Evolutionary conservation across 1,284 basidiomycete genomes (phyloP).

Genomic region (Phlebopus sp.): DNA sequence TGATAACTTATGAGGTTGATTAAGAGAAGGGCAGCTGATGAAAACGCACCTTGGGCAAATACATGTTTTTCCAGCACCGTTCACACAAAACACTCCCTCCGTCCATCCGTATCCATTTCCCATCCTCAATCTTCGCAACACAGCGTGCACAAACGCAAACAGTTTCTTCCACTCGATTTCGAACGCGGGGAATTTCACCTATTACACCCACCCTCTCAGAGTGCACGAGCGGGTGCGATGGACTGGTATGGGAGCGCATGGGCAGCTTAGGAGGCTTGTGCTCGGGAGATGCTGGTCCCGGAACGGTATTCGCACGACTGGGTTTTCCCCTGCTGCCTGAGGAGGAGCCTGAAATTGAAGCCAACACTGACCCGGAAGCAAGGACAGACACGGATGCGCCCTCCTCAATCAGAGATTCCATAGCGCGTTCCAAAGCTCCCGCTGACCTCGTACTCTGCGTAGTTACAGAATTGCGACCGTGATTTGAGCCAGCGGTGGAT

Average conservation of each 20-base stretch:
- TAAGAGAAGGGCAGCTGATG: slow-evolving; percentile 3
- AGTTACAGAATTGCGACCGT: slow-evolving; percentile 28
- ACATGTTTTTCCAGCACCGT: slow-evolving; percentile 90
- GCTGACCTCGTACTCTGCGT: slow-evolving; percentile 30
- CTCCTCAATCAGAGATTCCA: slow-evolving; percentile 52
- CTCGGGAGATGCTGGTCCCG: slow-evolving; percentile 41
- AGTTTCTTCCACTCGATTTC: slow-evolving; percentile 22
- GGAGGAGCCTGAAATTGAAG: slow-evolving; percentile 27
- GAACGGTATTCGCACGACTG: slow-evolving; percentile 45
- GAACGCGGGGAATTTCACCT: slow-evolving; percentile 24
- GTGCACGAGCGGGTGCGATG: slow-evolving; percentile 36
- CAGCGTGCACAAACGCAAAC: slow-evolving; percentile 64
- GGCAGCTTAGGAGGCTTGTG: slow-evolving; percentile 50
- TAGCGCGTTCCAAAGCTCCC: slow-evolving; percentile 42
- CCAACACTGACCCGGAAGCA: slow-evolving; percentile 29
- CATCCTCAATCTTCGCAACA: slow-evolving; percentile 66
- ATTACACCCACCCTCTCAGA: slow-evolving; percentile 27
- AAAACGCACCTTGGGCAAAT: slow-evolving; percentile 74
- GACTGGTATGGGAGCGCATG: slow-evolving; percentile 51
- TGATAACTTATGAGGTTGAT: slow-evolving; percentile 6
- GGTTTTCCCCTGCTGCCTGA: slow-evolving; percentile 38
- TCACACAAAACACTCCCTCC: slow-evolving; percentile 79
- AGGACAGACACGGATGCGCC: slow-evolving; percentile 30
- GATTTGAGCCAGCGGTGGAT: slow-evolving; percentile 17
- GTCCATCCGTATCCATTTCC: slow-evolving; percentile 78